Evolutionary conservation across 768 basidiomycete species (phyloP), one percentile per base, ranked within the genome.

Genomic region (Leccinellum rugosiceps): DNA sequence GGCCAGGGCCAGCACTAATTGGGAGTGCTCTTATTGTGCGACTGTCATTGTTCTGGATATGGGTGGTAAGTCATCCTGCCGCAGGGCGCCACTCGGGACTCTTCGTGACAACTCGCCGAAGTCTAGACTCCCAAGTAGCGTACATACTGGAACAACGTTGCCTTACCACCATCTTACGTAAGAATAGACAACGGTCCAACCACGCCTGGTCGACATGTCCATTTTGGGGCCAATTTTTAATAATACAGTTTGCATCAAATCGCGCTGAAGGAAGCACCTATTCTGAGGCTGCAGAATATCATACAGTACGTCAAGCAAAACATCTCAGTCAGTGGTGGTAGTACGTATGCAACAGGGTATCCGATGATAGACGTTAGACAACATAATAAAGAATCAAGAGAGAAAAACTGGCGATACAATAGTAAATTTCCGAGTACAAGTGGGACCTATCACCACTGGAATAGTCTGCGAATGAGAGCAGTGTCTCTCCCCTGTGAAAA

Each of bases 401-500:
- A 50, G 51, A 59, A 63, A 46, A 62, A 53, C 50, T 67, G 62
- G 57, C 56, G 53, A 73, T 74, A 74, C 65, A 74, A 55, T 44
- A 52, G 56, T 60, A 59, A 59, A 59, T 60, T 58, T 64, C 57
- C 57, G 53, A 51, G 61, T 63, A 68, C 64, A 66, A 60, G 48
- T 45, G 32, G 57, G 47, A 50, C 31, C 51, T 31, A 53, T 72
- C 60, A 77, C 73, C 76, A 74, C 53, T 74, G 82, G 65, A 84
- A 80, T 54, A 84, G 60, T 69, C 74, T 82, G 61, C 82, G 79
- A 62, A 84, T 70, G 60, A 78, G 74, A 50, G 76, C 74, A 50
- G 75, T 67, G 59, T 83, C 81, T 64, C 71, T 75, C 45, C 71
- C 65, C 26, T 72, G 71, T 14, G 63, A 50, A 50, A 65, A 65